Evolutionary conservation across 495 filamentous ascomycete species (phyloP).

Genomic region (Ramalina intermedia): DNA sequence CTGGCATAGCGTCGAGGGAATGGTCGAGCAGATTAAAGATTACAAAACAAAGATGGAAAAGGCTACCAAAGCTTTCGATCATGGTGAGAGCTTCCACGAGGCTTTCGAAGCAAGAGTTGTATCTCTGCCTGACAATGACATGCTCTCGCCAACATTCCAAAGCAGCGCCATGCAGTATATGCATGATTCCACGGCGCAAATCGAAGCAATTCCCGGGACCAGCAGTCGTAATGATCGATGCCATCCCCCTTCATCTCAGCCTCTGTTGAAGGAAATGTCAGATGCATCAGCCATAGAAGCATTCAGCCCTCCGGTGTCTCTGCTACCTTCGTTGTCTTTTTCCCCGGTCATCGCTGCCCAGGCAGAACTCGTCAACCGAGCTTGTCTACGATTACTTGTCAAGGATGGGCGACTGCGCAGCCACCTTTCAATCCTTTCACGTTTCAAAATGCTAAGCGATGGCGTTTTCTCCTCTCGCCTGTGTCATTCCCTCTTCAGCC

Average conservation of each 20-base stretch:
- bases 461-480: slow-evolving; percentile 69
- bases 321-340: slow-evolving; percentile 62
- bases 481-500: slow-evolving; percentile 71
- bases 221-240: neutral
- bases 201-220: neutral
- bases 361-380: slow-evolving; percentile 57
- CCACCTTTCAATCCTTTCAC: slow-evolving; percentile 64
- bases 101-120: too few relatives aligned
- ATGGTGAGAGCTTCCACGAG: too few relatives aligned
- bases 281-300: neutral
- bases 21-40: neutral
- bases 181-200: neutral
- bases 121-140: too few relatives aligned
- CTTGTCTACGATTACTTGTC: slow-evolving; percentile 69
- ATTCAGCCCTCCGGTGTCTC: slow-evolving; percentile 57
- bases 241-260: neutral
- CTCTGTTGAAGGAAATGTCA: neutral
- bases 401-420: slow-evolving; percentile 52
- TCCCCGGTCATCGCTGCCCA: slow-evolving; percentile 59
- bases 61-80: neutral
- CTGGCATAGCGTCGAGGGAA: too few relatives aligned
- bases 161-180: neutral
- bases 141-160: neutral
- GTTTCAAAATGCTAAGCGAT: slow-evolving; percentile 72
- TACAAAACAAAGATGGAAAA: neutral